Evolutionary conservation across 768 basidiomycete species (phyloP).

Genomic region (Imleria badia): DNA sequence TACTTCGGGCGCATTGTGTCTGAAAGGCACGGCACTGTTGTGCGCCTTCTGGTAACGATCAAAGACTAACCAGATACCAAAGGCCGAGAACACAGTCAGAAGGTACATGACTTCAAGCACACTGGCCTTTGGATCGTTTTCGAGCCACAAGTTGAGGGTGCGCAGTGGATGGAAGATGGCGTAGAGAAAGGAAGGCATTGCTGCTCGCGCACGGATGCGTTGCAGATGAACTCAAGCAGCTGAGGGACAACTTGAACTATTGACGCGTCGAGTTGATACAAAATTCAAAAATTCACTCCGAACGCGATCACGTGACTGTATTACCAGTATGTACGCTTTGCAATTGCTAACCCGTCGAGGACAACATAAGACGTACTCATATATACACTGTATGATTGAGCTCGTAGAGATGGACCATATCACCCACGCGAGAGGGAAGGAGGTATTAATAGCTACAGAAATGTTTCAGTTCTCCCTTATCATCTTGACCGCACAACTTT

Average conservation of each 20-base stretch:
- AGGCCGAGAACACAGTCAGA: conserved; percentile 66
- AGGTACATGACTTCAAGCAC: conserved; percentile 65
- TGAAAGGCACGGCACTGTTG: conserved; percentile 73
- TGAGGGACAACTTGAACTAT: conserved; percentile 5
- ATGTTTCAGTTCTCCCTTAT: not conserved
- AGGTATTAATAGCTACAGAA: not conserved
- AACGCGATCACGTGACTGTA: conserved; percentile 23
- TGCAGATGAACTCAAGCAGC: not conserved
- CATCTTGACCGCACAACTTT: not conserved
- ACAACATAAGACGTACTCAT: not conserved
- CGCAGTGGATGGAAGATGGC: conserved; percentile 51
- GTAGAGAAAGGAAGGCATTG: conserved; percentile 34
- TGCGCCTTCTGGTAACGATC: conserved; percentile 70
- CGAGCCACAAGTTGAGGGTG: conserved; percentile 47
- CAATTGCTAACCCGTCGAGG: too few relatives aligned
- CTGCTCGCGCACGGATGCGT: conserved; percentile 2
- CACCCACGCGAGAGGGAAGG: not conserved
- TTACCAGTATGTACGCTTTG: too few relatives aligned
- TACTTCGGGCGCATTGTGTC: conserved; percentile 58
- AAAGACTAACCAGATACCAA: conserved; percentile 79
- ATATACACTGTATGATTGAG: not conserved
- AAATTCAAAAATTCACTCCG: conserved; percentile 6
- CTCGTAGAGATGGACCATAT: not conserved
- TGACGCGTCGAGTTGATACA: conserved; percentile 5
- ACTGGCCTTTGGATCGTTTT: conserved; percentile 47